Conservation (phyloP, 306 rosid genomes). For the Lablab purpureus region DNA sequence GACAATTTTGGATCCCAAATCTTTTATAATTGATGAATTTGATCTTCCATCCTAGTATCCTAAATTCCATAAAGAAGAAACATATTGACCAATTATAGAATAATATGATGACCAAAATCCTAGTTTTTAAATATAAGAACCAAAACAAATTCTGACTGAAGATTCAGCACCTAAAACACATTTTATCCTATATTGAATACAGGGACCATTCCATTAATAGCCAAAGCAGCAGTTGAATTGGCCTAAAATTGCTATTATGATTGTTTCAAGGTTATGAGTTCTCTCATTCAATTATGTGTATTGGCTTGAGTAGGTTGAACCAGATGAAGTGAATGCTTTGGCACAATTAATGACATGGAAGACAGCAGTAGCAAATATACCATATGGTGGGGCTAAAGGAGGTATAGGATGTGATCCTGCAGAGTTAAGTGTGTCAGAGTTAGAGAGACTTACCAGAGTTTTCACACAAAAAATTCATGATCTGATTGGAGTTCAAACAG, state of each 20-base stretch:
- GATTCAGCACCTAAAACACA: neutral
- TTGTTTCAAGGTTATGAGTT: neutral
- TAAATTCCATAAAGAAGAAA: neutral
- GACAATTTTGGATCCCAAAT: neutral
- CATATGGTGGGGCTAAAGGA: constrained; percentile 98
- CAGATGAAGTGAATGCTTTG: constrained; percentile 97
- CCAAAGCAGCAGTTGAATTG: constrained; percentile 6
- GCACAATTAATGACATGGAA: constrained; percentile 99
- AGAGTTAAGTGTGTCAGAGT: constrained; percentile 74
- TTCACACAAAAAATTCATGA: constrained; percentile 97
- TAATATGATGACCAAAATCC: neutral
- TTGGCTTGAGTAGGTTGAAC: constrained; percentile 77
- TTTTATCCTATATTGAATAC: neutral
- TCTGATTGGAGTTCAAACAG: constrained; percentile 81
- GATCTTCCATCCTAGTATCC: neutral
- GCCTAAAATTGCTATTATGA: neutral
- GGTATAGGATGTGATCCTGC: constrained; percentile 93
- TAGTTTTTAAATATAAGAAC: neutral
- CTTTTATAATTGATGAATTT: neutral
- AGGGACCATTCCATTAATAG: neutral
- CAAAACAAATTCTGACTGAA: neutral
- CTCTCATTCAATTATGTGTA: constrained; percentile 18
- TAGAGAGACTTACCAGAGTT: constrained; percentile 89
- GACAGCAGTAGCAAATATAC: constrained; percentile 95
- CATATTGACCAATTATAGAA: neutral